Base-by-base conservation (phyloP, 257 asterid genomes). In the Lycium ferocissimum region DNA sequence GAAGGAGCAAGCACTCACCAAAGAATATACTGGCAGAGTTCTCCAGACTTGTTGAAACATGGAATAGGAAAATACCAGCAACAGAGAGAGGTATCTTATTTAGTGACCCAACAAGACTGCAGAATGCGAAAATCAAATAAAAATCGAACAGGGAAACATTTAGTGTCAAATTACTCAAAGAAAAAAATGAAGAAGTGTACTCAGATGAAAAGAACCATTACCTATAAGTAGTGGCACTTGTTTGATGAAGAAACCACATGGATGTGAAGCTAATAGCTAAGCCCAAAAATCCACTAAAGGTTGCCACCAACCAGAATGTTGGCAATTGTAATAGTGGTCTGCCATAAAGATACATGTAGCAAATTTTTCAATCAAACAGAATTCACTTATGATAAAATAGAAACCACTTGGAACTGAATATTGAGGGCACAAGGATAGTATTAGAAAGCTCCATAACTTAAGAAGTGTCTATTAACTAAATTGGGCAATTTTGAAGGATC, bases 191-290 rank as follows among this genome's bases (percentile, higher is more conserved):
- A 73, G 33, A 7, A 80, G 65, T 3, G 61, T 9, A 67, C 47
- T 40, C 56, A 22, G 14, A 51, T 63, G 62, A 85, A 80, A 82
- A 65, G 80, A 67, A 80, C 22, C 69, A 69, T 40, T 49, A 95
- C 99, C 99, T 92, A 88, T 95, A 95, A 7, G 98, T 94, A 58
- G 99, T 95, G 82, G 98, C 97, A 80, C 98, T 93, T 1, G 99
- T 95, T 92, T 95, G 99, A 92, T 93, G 99, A 80, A 95, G 98
- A 90, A 95, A 95, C 99, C 99, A 95, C 99, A 95, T 93, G 70
- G 99, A 95, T 63, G 99, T 94, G 90, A 95, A 94, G 92, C 99
- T 95, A 85, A 95, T 95, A 12, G 95, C 98, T 78, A 94, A 88
- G 43, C 99, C 99, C 95, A 93, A 85, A 80, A 94, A 88, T 83